These are phyloP conservation scores for Heterobasidion occidentale DNA, from an alignment of 1,284 basidiomycete species.

Conservation along the genomic window DNA sequence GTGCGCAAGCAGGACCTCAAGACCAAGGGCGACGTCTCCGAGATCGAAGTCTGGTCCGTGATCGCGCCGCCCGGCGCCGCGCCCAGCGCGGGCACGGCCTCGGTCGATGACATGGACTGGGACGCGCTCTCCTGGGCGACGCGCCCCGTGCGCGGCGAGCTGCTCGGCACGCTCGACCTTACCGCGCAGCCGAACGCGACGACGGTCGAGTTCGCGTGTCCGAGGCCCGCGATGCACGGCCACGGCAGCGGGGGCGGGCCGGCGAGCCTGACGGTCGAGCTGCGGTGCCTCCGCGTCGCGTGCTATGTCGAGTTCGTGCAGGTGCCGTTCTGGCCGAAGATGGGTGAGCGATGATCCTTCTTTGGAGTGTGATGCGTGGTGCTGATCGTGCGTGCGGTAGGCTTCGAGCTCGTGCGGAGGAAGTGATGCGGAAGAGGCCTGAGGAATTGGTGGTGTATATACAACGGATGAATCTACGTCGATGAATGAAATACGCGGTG, in stretches of 20 bases:
- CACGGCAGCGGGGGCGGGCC: too few species aligned
- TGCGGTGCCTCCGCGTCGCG: neutral
- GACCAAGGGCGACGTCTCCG: neutral
- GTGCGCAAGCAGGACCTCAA: neutral
- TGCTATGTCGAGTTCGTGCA: neutral
- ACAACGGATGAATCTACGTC: too few species aligned
- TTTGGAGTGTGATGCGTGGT: neutral
- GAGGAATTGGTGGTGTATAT: too few species aligned
- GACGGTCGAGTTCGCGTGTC: neutral
- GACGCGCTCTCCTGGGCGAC: neutral
- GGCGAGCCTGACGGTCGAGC: neutral
- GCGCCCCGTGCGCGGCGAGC: neutral
- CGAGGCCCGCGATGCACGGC: neutral
- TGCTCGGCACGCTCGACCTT: neutral
- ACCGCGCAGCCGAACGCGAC: neutral
- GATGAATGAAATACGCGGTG: too few species aligned
- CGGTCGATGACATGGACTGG: neutral
- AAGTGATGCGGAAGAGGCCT: neutral
- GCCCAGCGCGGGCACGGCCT: neutral
- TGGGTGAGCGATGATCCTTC: neutral
- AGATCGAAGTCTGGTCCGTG: slow-evolving; percentile 1
- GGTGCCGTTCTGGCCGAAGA: neutral
- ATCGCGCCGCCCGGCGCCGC: neutral
- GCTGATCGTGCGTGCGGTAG: neutral
- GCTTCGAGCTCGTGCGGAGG: neutral